Evolutionary conservation across 1,139 yeast species (phyloP), one percentile per base, ranked within the genome.

Genomic region (Saccharomycopsis hybrid): DNA sequence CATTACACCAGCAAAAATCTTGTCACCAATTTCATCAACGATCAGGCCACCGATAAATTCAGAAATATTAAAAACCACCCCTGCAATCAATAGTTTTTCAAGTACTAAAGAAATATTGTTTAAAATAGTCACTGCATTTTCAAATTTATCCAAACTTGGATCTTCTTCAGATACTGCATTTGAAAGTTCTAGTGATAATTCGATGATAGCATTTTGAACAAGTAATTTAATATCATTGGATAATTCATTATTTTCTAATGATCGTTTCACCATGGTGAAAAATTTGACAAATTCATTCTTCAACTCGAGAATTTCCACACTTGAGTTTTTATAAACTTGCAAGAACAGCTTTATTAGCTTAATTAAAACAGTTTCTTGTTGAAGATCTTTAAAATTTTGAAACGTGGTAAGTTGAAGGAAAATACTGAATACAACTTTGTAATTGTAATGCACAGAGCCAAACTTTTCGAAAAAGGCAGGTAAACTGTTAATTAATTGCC

Each of bases 1-100:
- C n/a, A n/a, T n/a, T n/a, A n/a, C n/a, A n/a, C n/a, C n/a, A n/a
- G n/a, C n/a, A 66, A 77, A 65, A 56, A 77, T 77, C 2, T 67
- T 52, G 0, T 66, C 67, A 0, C 72, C 56, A 51, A 73, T 71
- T 9, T 56, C 58, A 1, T 60, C 59, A 3, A 53, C 25, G 18
- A 39, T 33, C 5, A 44, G 24, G 18, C 39, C 41, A 29, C 27
- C 31, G 5, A 47, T 33, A 38, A 30, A 51, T 18, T 49, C 55
- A 18, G 49, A 24, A 25, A 53, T 41, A 33, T 51, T 43, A 25
- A 42, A 48, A 18, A 46, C 39, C 41, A 48, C 50, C 7, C 54
- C 55, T 32, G 51, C 28, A 4, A 48, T 38, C 8, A 53, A n/a
- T n/a, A 51, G 18, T 35, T 53, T 53, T 43, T 48, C 44, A 11